Evolutionary conservation across 768 basidiomycete species (phyloP).

Genomic region (Mycena amicta): DNA sequence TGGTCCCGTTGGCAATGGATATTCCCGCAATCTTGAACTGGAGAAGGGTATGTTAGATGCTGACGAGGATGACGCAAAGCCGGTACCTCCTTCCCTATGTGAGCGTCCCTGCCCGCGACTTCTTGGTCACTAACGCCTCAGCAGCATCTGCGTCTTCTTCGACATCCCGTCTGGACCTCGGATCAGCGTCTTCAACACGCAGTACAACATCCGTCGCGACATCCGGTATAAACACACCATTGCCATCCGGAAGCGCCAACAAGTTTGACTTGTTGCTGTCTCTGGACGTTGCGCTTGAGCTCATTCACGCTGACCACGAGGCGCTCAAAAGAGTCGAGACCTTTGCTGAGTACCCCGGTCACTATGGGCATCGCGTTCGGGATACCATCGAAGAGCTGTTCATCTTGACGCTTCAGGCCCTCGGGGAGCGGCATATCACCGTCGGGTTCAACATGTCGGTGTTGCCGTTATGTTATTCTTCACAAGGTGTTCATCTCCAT

Average conservation of each 20-base stretch:
- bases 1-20: slow-evolving; percentile 29
- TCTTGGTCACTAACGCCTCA: too few species aligned
- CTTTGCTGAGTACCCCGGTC: slow-evolving; percentile 84
- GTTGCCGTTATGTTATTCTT: slow-evolving; percentile 22
- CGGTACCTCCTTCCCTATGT: slow-evolving; percentile 13
- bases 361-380: slow-evolving; percentile 82
- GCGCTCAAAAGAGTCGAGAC: slow-evolving; percentile 90
- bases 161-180: slow-evolving; percentile 23
- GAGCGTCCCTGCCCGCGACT: background rate
- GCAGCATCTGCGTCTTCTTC: slow-evolving; percentile 26
- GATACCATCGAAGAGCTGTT: slow-evolving; percentile 96
- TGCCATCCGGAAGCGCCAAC: slow-evolving; percentile 9
- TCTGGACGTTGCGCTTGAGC: slow-evolving; percentile 85
- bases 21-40: slow-evolving; percentile 41
- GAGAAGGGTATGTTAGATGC: slow-evolving; percentile 47
- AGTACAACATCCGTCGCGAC: slow-evolving; percentile 18
- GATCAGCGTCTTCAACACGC: slow-evolving; percentile 12
- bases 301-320: slow-evolving; percentile 93
- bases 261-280: slow-evolving; percentile 88
- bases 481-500: background rate
- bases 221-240: slow-evolving; percentile 17
- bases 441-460: slow-evolving; percentile 78
- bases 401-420: slow-evolving; percentile 75
- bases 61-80: slow-evolving; percentile 34
- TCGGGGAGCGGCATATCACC: slow-evolving; percentile 77